phyloP scores from a whole-genome alignment of 2,329 filamentous ascomycete genomes.

The Phialemoniopsis sp. region DNA sequence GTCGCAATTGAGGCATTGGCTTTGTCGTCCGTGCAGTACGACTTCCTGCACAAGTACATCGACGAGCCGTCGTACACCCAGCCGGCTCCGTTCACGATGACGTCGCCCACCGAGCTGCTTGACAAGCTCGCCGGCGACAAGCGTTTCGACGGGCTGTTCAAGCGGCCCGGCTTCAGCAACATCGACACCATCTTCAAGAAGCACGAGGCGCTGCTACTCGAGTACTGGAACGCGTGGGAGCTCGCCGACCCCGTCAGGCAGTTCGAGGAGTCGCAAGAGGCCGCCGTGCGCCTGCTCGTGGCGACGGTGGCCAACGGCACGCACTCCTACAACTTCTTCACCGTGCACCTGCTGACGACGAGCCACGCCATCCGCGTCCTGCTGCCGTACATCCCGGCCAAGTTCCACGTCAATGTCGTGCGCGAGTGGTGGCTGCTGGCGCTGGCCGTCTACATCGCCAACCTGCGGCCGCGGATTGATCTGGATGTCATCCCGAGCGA shows the following conservation, averaged over 20 bases:
- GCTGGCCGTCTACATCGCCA: constrained; percentile 71
- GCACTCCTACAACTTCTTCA: constrained; percentile 75
- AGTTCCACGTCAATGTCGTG: constrained; percentile 70
- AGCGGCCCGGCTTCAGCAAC: constrained; percentile 55
- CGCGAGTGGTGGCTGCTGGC: constrained; percentile 88
- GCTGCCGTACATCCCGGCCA: constrained; percentile 69
- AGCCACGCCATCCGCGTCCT: constrained; percentile 87
- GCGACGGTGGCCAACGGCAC: constrained; percentile 52
- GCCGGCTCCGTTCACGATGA: constrained; percentile 47
- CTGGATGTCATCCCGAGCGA: constrained; percentile 61
- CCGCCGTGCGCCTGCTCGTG: constrained; percentile 58
- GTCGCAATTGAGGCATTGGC: constrained; percentile 84
- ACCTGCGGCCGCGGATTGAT: constrained; percentile 68
- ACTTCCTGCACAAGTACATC: constrained; percentile 61
- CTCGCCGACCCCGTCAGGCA: constrained; percentile 64
- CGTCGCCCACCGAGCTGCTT: constrained; percentile 66
- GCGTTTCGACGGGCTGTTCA: constrained; percentile 64
- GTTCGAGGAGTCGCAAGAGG: constrained; percentile 68
- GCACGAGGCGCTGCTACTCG: constrained; percentile 66
- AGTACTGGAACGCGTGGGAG: constrained; percentile 90
- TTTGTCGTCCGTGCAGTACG: constrained; percentile 56
- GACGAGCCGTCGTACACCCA: constrained; percentile 70
- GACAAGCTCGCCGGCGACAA: constrained; percentile 64
- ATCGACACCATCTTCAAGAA: constrained; percentile 64
- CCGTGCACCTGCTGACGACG: constrained; percentile 77